Base-by-base conservation (phyloP, 2,329 filamentous ascomycete species). In the Esteya vermicola region DNA sequence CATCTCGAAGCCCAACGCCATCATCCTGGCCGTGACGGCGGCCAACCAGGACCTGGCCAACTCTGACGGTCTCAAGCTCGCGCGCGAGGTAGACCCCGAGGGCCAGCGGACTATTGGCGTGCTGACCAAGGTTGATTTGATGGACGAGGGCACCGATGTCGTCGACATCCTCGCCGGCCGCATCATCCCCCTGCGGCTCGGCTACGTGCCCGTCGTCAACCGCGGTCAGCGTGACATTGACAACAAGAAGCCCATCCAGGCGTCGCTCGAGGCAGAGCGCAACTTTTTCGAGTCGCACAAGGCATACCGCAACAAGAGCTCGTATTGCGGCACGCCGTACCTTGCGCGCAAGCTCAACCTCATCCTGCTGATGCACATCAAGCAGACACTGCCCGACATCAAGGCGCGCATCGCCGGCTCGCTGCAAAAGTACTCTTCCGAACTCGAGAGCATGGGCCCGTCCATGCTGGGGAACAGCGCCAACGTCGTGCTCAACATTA, bases 311-410 rank as follows among this genome's bases (percentile, higher is more conserved):
- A 98, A 96, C 65, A 98, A 98, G 77, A 88, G 85, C 57, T 84
- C 88, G 6, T 98, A 98, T 70, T 98, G 91, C 61, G 91, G 91
- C 59, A 98, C 91, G 4, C 91, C 91, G 4, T 98, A 98, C 57
- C 70, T 98, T 44, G 91, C 91, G 4, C 79, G 89, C 51, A 98
- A 98, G 65, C 75, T 98, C 45, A 98, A 98, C 63, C 70, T 98
- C 54, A 96, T 98, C 56, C 73, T 98, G 51, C 96, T 98, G 89
- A 98, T 98, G 91, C 91, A 98, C 68, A 98, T 98, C 69, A 98
- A 98, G 65, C 89, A 98, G 67, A 98, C 91, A 2, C 74, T 98
- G 13, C 91, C 91, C 31, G 91, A 98, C 57, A 98, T 98, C 69
- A 98, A 98, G 67, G 85, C 84, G 13, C 82, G 93, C 47, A 98